Evolutionary conservation across 2,329 filamentous ascomycete species (phyloP).

Genomic region (Fusarium guadeloupense): DNA sequence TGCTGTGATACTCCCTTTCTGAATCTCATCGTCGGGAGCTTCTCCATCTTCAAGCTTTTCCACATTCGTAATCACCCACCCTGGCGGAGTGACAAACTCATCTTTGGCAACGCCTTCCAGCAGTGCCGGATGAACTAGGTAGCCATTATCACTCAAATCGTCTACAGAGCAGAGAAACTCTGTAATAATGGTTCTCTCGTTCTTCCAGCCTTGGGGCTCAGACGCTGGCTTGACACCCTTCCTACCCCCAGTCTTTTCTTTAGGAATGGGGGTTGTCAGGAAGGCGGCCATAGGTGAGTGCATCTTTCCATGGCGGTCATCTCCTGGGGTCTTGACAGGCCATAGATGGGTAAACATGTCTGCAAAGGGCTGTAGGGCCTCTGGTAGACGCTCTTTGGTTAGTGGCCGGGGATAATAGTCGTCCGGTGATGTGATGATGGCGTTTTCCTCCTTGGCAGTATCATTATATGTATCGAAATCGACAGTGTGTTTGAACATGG

Average conservation of each 20-base stretch:
- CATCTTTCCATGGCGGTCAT: conserved; percentile 80
- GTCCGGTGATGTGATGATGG: conserved; percentile 59
- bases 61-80: conserved; percentile 86
- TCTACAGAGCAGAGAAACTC: conserved; percentile 77
- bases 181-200: conserved; percentile 83
- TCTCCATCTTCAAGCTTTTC: conserved; percentile 71
- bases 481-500: conserved; percentile 78
- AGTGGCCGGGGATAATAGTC: conserved; percentile 68
- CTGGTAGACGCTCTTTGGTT: conserved; percentile 60
- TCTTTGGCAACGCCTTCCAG: conserved; percentile 67
- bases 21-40: conserved; percentile 74
- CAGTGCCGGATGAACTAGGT: conserved; percentile 81
- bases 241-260: conserved; percentile 69
- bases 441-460: conserved; percentile 43
- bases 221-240: conserved; percentile 67
- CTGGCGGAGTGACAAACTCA: conserved; percentile 65
- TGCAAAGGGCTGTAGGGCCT: conserved; percentile 71
- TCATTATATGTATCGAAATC: conserved; percentile 60
- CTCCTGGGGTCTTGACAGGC: conserved; percentile 88
- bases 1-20: conserved; percentile 83
- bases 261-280: conserved; percentile 76
- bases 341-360: conserved; percentile 89
- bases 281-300: conserved; percentile 90
- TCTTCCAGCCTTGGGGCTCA: conserved; percentile 73
- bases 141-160: conserved; percentile 85